Conservation (phyloP, 192 early-diverging fungal genomes). For the Coemansia sp. region DNA sequence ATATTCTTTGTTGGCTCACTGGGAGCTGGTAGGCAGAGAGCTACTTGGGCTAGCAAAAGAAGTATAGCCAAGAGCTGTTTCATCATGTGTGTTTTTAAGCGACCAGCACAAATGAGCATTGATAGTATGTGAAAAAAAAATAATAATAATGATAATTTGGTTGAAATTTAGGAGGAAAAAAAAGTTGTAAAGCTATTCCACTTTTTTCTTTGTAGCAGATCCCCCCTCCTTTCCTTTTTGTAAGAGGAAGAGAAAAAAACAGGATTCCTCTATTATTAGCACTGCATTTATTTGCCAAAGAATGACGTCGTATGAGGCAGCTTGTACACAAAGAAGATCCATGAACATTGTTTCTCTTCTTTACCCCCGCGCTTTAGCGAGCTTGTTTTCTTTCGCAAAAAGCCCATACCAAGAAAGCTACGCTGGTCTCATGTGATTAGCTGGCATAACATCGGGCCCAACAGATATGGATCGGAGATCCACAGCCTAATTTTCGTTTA, state of each 20-base stretch:
- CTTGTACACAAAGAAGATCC: background rate
- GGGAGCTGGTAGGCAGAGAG: background rate
- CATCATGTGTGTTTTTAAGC: background rate
- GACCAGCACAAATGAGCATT: background rate
- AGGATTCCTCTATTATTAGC: background rate
- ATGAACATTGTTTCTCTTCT: too few relatives aligned
- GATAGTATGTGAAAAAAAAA: background rate
- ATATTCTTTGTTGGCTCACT: background rate
- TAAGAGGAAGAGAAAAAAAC: background rate
- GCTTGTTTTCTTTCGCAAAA: too few relatives aligned
- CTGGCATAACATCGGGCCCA: background rate
- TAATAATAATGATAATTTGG: too few relatives aligned
- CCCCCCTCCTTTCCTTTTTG: background rate
- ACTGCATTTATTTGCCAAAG: background rate
- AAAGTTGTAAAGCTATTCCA: too few relatives aligned
- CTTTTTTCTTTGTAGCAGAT: background rate
- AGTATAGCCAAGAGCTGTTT: background rate
- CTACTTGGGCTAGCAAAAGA: background rate
- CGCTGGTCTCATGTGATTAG: background rate
- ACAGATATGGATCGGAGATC: background rate
- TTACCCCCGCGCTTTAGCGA: too few relatives aligned
- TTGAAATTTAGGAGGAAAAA: slow-evolving; percentile 2
- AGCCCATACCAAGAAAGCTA: too few relatives aligned
- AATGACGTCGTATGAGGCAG: background rate
- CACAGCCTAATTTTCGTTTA: background rate